Conservation (phyloP, 768 basidiomycete genomes). For the Lentinula raphanica region DNA sequence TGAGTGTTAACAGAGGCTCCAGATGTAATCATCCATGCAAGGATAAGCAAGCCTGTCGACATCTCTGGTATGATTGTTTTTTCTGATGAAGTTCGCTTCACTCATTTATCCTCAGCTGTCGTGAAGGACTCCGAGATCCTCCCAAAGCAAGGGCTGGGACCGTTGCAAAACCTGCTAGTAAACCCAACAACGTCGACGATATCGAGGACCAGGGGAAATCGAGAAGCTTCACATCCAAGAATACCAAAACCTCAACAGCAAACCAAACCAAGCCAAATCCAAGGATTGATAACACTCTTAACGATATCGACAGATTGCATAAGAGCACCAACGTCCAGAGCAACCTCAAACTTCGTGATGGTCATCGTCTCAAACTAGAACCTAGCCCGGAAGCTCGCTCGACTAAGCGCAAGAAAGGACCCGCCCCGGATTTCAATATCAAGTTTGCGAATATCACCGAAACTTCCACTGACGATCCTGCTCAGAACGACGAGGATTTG, state of each 20-base stretch:
- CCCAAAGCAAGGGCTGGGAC: conserved; percentile 22
- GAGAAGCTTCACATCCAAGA: conserved; percentile 5
- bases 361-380: conserved; percentile 43
- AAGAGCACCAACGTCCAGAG: conserved; percentile 35
- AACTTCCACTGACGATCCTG: conserved; percentile 8
- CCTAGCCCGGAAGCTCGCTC: conserved; percentile 13
- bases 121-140: conserved; percentile 59
- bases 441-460: conserved; percentile 41
- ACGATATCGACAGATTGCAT: conserved; percentile 39
- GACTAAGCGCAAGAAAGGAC: conserved; percentile 23
- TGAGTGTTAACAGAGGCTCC: conserved; percentile 1
- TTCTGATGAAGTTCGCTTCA: not conserved
- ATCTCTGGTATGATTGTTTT: conserved; percentile 58
- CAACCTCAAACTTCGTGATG: conserved; percentile 31
- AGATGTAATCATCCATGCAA: conserved; percentile 83
- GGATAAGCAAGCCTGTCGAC: conserved; percentile 69
- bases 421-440: conserved; percentile 43
- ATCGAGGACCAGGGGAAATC: conserved; percentile 6
- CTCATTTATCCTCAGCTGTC: conserved; percentile 47
- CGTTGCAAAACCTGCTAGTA: conserved; percentile 9
- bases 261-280: conserved; percentile 16
- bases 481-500: conserved; percentile 35
- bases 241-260: conserved; percentile 7
- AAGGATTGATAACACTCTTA: conserved; percentile 24
- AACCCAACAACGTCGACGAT: not conserved